A percentile compares a stretch with the other conserved stretches of the same genome.
Conservation (phyloP, 1,284 basidiomycete species). For the Fomitopsis betulina region DNA sequence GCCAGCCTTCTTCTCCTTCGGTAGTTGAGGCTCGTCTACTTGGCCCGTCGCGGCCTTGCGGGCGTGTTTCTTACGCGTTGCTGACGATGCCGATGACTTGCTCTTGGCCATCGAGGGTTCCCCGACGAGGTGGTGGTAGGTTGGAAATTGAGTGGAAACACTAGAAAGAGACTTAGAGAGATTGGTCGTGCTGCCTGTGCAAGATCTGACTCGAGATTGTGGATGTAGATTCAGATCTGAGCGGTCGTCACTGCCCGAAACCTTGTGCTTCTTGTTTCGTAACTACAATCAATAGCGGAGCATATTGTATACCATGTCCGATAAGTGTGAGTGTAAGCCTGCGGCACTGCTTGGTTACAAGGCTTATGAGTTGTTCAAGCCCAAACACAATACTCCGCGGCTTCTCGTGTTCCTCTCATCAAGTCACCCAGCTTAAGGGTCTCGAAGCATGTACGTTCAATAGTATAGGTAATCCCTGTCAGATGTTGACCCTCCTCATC, state of each 20-base stretch:
- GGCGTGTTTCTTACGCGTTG: slow-evolving; percentile 83
- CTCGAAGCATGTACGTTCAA: slow-evolving; percentile 61
- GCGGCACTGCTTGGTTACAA: neutral
- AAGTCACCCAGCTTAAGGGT: slow-evolving; percentile 89
- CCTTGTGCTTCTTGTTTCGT: no score
- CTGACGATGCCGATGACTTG: slow-evolving; percentile 75
- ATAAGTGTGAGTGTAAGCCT: neutral
- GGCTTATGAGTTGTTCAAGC: slow-evolving; percentile 8
- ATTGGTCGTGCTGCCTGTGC: no score
- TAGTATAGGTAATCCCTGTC: neutral
- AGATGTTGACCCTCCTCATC: no score
- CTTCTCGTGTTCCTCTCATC: slow-evolving; percentile 76
- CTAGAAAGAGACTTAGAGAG: no score
- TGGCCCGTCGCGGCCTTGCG: slow-evolving; percentile 45
- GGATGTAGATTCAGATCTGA: neutral
- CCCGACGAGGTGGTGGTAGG: no score
- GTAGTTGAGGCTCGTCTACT: slow-evolving; percentile 27
- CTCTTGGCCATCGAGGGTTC: slow-evolving; percentile 38
- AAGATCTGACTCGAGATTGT: no score
- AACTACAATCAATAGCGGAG: no score
- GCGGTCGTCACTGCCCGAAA: no score
- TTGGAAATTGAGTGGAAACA: no score
- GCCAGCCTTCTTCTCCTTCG: slow-evolving; percentile 42
- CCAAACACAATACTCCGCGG: slow-evolving; percentile 65
- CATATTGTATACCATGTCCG: neutral